phyloP scores from a whole-genome alignment of 176 grass and related monocot species.

The Zea mays region DNA sequence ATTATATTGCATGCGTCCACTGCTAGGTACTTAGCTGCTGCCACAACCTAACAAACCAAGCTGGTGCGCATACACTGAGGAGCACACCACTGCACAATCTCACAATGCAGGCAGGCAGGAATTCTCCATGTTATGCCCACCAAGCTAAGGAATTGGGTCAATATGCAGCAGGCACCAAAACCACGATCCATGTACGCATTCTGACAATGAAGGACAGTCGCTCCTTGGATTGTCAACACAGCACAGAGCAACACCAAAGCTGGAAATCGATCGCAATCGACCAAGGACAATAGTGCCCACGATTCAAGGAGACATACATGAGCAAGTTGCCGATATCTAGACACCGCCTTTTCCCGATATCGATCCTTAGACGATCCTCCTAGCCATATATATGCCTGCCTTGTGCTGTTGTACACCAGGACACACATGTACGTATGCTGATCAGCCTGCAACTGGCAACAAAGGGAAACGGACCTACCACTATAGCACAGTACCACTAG shows the following conservation, averaged over 20 bases:
- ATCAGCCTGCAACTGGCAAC: too few relatives aligned
- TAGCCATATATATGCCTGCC: not conserved
- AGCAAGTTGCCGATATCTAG: slow-evolving; percentile 30
- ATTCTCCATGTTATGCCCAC: slow-evolving; percentile 1
- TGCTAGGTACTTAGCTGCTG: not conserved
- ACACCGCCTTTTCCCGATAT: too few relatives aligned
- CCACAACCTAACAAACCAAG: slow-evolving; percentile 19
- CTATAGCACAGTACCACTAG: too few relatives aligned
- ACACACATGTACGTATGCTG: not conserved
- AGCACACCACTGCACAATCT: too few relatives aligned
- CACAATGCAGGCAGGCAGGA: slow-evolving; percentile 8
- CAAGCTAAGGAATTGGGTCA: not conserved
- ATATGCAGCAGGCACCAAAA: slow-evolving; percentile 26
- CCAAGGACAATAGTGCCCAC: too few relatives aligned
- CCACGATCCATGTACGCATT: not conserved
- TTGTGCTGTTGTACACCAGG: slow-evolving; percentile 27
- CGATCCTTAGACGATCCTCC: not conserved
- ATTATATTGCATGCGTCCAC: too few relatives aligned
- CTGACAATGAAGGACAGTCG: not conserved
- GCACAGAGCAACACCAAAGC: not conserved
- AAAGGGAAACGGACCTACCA: too few relatives aligned
- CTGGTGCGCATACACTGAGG: slow-evolving; percentile 13
- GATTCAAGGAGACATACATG: slow-evolving; percentile 12
- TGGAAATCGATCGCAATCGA: too few relatives aligned
- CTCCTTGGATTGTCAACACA: slow-evolving; percentile 8